Evolutionary conservation across 2,329 filamentous ascomycete genomes (phyloP).

Genomic region (Anthostomella pinea): DNA sequence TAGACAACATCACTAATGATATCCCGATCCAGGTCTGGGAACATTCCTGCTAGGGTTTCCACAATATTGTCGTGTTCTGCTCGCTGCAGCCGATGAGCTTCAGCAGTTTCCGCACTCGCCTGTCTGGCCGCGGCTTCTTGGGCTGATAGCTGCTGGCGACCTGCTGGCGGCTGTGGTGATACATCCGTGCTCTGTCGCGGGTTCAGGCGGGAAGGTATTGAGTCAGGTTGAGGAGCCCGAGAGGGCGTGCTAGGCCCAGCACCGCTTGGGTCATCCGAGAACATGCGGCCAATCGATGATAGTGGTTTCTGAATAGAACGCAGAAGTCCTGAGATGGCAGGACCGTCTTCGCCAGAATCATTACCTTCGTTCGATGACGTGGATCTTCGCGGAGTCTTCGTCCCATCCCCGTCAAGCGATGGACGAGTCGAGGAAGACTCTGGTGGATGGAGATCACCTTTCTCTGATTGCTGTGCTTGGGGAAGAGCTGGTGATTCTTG

Average conservation of each 20-base stretch:
- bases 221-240: slow-evolving; percentile 34
- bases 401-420: slow-evolving; percentile 41
- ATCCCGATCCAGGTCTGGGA: slow-evolving; percentile 89
- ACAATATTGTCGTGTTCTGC: slow-evolving; percentile 89
- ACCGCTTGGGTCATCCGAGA: slow-evolving; percentile 65
- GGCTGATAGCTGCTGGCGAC: slow-evolving; percentile 56
- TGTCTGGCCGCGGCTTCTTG: slow-evolving; percentile 89
- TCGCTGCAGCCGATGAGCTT: slow-evolving; percentile 77
- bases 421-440: slow-evolving; percentile 47
- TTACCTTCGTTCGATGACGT: slow-evolving; percentile 53
- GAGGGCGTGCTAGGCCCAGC: slow-evolving; percentile 38
- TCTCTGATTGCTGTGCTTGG: slow-evolving; percentile 44
- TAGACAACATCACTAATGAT: slow-evolving; percentile 96
- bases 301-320: slow-evolving; percentile 89
- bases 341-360: slow-evolving; percentile 64
- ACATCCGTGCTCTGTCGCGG: slow-evolving; percentile 32
- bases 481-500: slow-evolving; percentile 44
- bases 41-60: slow-evolving; percentile 94
- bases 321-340: slow-evolving; percentile 79
- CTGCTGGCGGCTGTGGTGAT: slow-evolving; percentile 32
- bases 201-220: slow-evolving; percentile 33
- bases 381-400: slow-evolving; percentile 48
- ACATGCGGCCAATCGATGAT: slow-evolving; percentile 90
- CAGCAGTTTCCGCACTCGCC: slow-evolving; percentile 83
- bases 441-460: slow-evolving; percentile 29